Evolutionary conservation across 805 yeast species (phyloP), one percentile per base, ranked within the genome.

Genomic region (Jamesozyma piceae): DNA sequence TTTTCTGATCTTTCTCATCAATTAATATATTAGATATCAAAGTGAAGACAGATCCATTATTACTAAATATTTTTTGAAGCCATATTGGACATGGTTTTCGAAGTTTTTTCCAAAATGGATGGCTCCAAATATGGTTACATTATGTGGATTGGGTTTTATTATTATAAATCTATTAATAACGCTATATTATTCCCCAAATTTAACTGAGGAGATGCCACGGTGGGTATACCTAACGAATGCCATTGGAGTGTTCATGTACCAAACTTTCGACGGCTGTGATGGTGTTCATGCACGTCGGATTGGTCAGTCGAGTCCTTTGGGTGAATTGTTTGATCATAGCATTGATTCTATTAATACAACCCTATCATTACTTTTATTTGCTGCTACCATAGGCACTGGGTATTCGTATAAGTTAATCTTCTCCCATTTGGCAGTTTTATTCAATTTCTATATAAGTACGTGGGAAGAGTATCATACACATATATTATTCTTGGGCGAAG

Each of bases 391-490:
- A 40, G 83, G 85, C 29, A 68, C 82, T 52, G 95, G 95, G 0
- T 78, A 75, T 56, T 74, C 83, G 4, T 74, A 79, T 68, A 50
- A 72, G 47, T 60, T 81, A 36, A 57, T 81, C 43, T 43, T 83
- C 36, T 66, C 87, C 3, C 88, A 84, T 52, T 80, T 83, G 59
- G 87, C 84, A 4, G 68, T 84, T 2, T 71, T 85, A 41, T 75
- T 82, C 47, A 89, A 89, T 62, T 90, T 89, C 61, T 89, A 88
- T 59, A 60, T 85, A 39, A 80, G 94, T 31, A 89, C 97, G 1
- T 89, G 97, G 97, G 97, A 89, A 64, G 96, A 88, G 59, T 89
- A 77, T 61, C 90, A 88, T 58, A 89, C 97, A 1, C 94, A 87
- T 53, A 79, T 78, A 37, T 68, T 89, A 39, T 89, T 72, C 60